Base-by-base conservation (phyloP, 2,329 filamentous ascomycete species). In the Xylaria sp. region DNA sequence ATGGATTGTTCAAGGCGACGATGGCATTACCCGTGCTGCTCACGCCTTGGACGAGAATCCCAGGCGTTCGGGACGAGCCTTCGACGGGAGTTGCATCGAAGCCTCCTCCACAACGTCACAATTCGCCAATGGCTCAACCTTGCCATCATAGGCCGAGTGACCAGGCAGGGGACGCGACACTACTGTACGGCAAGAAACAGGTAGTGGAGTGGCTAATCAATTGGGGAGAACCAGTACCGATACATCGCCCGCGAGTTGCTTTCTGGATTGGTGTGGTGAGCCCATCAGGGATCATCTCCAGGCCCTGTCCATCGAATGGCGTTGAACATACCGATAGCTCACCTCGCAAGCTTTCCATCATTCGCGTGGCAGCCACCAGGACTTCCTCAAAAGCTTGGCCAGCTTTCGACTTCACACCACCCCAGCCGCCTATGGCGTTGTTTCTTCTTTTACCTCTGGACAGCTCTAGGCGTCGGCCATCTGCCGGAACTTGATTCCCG, bases 1-100 rank as follows among this genome's bases (percentile, higher is more conserved):
- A n/a, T 60, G 59, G 46, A 40, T 52, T 28, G 23, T 25, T 51
- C 28, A 33, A 57, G 46, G 40, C 23, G 38, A 37, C 37, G 25
- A 23, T 33, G 19, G 14, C 50, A 54, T 54, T 45, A n/a, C 57
- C 31, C 56, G 49, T 58, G 50, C 47, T 53, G 45, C 38, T 35
- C 53, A 37, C 56, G 46, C 46, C 51, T 54, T 40, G 28, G 52
- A 52, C 58, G 50, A 45, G 42, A 45, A 67, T 66, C 62, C 66
- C 61, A 66, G 63, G 56, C 55, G 9, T 63, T 67, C 65, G 65
- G 67, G 64, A 67, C 63, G 65, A 67, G 60, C 65, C 65, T 64
- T 67, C 52, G 56, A 63, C 60, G 60, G 63, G 62, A 66, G 61
- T 62, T 67, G 60, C 49, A 59, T 64, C 59, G 38, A 61, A 60